Evolutionary conservation across 352 stramenopile genomes (phyloP).

Genomic region (Halophytophthora batemanensis): DNA sequence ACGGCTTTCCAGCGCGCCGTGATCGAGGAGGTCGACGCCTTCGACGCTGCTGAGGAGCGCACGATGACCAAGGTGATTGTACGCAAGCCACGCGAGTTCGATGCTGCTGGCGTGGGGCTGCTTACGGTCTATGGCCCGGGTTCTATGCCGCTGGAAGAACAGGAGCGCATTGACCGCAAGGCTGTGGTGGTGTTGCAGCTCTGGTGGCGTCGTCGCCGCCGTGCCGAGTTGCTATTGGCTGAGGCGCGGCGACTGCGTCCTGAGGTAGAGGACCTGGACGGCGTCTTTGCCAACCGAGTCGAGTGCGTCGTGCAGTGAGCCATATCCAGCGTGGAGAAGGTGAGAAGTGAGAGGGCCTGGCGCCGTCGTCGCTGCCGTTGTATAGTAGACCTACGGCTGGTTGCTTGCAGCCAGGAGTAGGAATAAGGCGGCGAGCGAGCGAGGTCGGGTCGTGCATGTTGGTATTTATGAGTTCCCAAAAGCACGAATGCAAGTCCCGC

Average conservation of each 20-base stretch:
- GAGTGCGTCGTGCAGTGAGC: constrained; percentile 33
- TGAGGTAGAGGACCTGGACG: constrained; percentile 26
- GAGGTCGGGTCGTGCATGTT: too few relatives aligned
- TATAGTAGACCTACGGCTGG: too few relatives aligned
- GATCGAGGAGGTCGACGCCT: constrained; percentile 85
- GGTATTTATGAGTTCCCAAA: too few relatives aligned
- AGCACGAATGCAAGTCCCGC: too few relatives aligned
- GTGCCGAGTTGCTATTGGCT: constrained; percentile 52
- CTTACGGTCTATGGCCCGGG: constrained; percentile 81
- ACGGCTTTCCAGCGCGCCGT: constrained; percentile 83
- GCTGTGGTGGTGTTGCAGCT: constrained; percentile 77
- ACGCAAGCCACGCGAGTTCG: constrained; percentile 78
- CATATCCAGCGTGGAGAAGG: not conserved
- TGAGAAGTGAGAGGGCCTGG: too few relatives aligned
- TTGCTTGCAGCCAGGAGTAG: too few relatives aligned
- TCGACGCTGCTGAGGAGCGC: constrained; percentile 82
- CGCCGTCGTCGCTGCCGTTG: too few relatives aligned
- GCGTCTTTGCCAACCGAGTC: constrained; percentile 14
- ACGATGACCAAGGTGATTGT: constrained; percentile 88
- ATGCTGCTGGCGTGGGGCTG: constrained; percentile 68
- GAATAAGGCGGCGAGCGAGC: too few relatives aligned
- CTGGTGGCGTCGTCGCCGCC: constrained; percentile 78
- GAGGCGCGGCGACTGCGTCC: constrained; percentile 66
- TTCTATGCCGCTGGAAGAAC: constrained; percentile 86
- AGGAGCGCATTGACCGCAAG: constrained; percentile 82